These are phyloP conservation scores for Neurospora sp. DNA, from an alignment of 2,329 filamentous ascomycete species.

Conservation along the genomic window DNA sequence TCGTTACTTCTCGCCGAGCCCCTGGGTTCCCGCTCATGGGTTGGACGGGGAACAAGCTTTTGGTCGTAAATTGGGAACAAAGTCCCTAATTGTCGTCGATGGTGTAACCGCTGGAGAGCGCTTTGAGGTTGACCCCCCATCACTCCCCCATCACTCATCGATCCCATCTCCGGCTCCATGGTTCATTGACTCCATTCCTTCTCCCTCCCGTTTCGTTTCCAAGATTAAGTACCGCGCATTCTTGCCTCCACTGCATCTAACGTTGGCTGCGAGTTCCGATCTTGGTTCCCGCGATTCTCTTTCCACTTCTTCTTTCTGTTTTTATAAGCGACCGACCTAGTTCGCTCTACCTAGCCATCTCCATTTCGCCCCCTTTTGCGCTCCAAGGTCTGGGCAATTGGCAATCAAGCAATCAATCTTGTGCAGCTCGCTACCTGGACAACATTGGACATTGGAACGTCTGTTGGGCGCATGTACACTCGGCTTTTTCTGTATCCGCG, in stretches of 20 bases:
- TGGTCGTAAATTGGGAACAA: neutral
- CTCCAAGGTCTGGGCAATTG: neutral
- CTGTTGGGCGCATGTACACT: neutral
- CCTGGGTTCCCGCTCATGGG: neutral
- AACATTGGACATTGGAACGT: neutral
- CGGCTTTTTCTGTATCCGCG: neutral
- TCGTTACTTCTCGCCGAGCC: neutral
- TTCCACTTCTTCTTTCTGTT: neutral
- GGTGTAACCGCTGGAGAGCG: neutral
- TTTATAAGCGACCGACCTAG: neutral
- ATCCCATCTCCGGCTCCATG: neutral
- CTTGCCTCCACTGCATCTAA: neutral
- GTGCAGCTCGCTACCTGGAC: neutral
- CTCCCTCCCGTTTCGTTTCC: neutral
- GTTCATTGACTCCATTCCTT: neutral
- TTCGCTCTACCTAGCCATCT: neutral
- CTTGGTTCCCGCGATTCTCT: neutral
- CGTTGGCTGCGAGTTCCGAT: neutral
- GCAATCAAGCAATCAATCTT: neutral
- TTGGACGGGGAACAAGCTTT: neutral
- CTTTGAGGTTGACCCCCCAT: neutral
- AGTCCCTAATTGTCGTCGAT: neutral
- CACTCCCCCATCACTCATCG: neutral
- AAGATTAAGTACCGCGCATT: neutral
- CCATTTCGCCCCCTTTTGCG: neutral